These are phyloP conservation scores for Diddensiella santjacobensis DNA, from an alignment of 805 yeast genomes.

Conservation along the genomic window DNA sequence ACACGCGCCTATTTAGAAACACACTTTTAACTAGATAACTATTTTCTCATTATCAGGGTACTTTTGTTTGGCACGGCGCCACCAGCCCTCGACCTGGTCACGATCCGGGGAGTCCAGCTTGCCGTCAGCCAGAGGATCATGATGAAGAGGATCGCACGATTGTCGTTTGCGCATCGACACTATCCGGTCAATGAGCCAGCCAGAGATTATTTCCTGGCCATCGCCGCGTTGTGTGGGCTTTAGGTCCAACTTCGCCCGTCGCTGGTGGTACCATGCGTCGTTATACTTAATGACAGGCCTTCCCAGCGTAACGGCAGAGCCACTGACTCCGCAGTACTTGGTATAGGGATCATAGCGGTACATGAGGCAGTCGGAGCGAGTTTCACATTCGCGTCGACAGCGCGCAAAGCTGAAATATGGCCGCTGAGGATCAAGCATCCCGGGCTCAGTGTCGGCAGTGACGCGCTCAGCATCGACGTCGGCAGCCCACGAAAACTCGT, in stretches of 20 bases:
- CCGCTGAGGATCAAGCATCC: slow-evolving; percentile 3
- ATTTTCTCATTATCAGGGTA: slow-evolving; percentile 13
- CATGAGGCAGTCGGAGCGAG: slow-evolving; percentile 25
- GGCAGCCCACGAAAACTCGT: slow-evolving; percentile 16
- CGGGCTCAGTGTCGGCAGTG: not conserved
- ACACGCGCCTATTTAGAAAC: slow-evolving; percentile 46
- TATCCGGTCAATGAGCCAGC: slow-evolving; percentile 29
- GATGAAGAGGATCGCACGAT: slow-evolving; percentile 26
- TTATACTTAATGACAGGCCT: slow-evolving; percentile 23
- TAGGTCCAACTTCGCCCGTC: slow-evolving; percentile 15
- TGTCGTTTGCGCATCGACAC: slow-evolving; percentile 24
- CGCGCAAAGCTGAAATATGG: slow-evolving; percentile 23
- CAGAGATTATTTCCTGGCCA: slow-evolving; percentile 24
- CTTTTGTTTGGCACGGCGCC: slow-evolving; percentile 24
- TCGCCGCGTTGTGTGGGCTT: slow-evolving; percentile 3
- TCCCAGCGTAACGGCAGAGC: slow-evolving; percentile 27
- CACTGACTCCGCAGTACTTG: slow-evolving; percentile 30
- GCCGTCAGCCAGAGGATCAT: slow-evolving; percentile 25
- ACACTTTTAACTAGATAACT: not conserved
- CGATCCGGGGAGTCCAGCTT: slow-evolving; percentile 20
- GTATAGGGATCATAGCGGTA: slow-evolving; percentile 25
- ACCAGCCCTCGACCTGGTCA: slow-evolving; percentile 34
- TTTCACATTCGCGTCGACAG: slow-evolving; percentile 25
- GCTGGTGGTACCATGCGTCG: slow-evolving; percentile 10
- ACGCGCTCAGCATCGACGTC: slow-evolving; percentile 8